A percentile compares a stretch with the other conserved stretches of the same genome.
Conservation (phyloP, 2,329 filamentous ascomycete genomes). For the Teratosphaeria nubilosa region DNA sequence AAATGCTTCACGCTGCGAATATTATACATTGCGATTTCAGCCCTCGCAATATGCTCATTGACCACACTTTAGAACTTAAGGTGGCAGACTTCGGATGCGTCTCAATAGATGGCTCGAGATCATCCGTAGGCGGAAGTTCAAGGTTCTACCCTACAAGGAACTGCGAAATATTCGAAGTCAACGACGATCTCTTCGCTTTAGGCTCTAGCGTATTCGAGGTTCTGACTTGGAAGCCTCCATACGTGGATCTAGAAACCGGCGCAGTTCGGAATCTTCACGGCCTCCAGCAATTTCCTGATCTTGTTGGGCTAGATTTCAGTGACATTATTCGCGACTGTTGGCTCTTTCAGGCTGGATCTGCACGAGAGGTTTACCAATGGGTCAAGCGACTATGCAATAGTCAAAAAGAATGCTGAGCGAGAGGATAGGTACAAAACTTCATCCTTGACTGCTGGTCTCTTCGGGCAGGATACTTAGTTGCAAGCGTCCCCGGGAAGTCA, state of each 20-base stretch:
- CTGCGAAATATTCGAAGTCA: background rate
- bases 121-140: background rate
- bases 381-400: background rate
- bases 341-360: background rate
- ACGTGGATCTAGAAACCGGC: background rate
- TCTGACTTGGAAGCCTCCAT: background rate
- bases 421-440: too few species aligned
- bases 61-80: background rate
- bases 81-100: background rate
- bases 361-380: background rate
- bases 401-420: background rate
- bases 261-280: background rate
- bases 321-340: background rate
- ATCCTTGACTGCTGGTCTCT: too few species aligned
- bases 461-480: too few species aligned
- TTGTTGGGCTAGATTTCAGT: background rate
- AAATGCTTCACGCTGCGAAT: background rate
- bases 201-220: background rate
- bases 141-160: background rate
- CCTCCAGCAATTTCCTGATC: background rate
- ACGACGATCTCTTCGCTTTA: background rate
- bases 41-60: background rate
- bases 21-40: background rate
- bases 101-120: too few species aligned
- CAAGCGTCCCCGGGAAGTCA: too few species aligned